A percentile compares a stretch with the other conserved stretches of the same genome.
Conservation (phyloP, 306 rosid genomes). For the Rosa lucieae region DNA sequence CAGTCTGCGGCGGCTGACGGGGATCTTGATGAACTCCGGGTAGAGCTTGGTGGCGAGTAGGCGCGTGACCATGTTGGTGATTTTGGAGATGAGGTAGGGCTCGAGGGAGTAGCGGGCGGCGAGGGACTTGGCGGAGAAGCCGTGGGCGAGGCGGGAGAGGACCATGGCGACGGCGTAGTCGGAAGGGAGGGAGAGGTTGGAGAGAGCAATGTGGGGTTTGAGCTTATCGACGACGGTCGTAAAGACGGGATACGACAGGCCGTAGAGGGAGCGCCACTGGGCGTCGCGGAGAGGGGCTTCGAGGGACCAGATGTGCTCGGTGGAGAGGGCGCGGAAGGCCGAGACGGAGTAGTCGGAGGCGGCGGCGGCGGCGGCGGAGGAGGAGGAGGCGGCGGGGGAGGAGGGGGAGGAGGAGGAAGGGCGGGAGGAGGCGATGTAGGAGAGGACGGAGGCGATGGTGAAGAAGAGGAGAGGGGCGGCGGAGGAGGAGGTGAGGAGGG, state of each 20-base stretch:
- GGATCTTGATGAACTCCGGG: slow-evolving; percentile 82
- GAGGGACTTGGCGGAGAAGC: slow-evolving; percentile 64
- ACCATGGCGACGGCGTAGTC: slow-evolving; percentile 95
- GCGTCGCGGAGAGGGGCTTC: slow-evolving; percentile 92
- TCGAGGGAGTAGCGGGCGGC: slow-evolving; percentile 82
- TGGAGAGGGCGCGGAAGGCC: slow-evolving; percentile 87
- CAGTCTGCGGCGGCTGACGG: slow-evolving; percentile 69
- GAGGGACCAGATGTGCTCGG: slow-evolving; percentile 95
- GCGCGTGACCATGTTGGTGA: slow-evolving; percentile 95
- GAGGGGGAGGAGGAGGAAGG: slow-evolving; percentile 30
- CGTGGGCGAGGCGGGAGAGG: slow-evolving; percentile 86
- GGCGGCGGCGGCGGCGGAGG: slow-evolving; percentile 15
- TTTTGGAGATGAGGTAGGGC: slow-evolving; percentile 89
- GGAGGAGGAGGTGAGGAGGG: slow-evolving; percentile 77
- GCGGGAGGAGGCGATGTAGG: slow-evolving; percentile 75
- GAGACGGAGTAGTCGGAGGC: slow-evolving; percentile 69
- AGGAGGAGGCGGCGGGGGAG: slow-evolving; percentile 16
- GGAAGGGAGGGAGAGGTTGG: slow-evolving; percentile 85
- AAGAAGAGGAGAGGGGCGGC: slow-evolving; percentile 94
- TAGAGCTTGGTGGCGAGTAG: slow-evolving; percentile 89
- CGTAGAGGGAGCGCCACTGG: slow-evolving; percentile 90
- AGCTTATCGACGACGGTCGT: slow-evolving; percentile 89
- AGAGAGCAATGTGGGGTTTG: slow-evolving; percentile 76
- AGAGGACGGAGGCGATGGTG: slow-evolving; percentile 90
- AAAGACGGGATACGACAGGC: slow-evolving; percentile 83